Conservation (phyloP, 371 early-diverging fungal genomes). For the Batkoa obscura region DNA sequence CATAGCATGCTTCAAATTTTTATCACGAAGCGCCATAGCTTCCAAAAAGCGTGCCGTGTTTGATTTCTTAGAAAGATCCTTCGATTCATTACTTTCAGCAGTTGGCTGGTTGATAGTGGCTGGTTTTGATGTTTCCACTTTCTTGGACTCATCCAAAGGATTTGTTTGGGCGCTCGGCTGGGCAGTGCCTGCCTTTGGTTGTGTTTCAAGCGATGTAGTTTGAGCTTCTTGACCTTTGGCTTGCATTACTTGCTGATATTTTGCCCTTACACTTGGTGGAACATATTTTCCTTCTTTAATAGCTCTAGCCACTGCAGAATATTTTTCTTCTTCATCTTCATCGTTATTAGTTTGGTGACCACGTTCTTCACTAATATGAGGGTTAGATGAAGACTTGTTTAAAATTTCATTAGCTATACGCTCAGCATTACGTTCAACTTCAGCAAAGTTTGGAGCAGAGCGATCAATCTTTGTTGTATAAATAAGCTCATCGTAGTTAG, state of each 20-base stretch:
- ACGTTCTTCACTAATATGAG: slow-evolving; percentile 88
- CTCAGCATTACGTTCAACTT: slow-evolving; percentile 70
- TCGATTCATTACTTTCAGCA: not conserved
- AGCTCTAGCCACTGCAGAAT: slow-evolving; percentile 41
- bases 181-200: no score
- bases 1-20: no score
- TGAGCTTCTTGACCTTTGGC: slow-evolving; percentile 6
- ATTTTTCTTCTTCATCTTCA: slow-evolving; percentile 78
- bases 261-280: not conserved
- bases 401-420: slow-evolving; percentile 87
- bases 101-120: slow-evolving; percentile 7
- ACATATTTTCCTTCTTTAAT: slow-evolving; percentile 2
- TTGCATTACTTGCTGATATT: not conserved
- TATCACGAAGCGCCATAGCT: no score
- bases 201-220: no score
- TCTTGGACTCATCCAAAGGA: no score
- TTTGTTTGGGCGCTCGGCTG: no score
- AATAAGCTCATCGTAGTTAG: slow-evolving; percentile 87
- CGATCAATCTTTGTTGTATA: slow-evolving; percentile 92
- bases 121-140: slow-evolving; percentile 6
- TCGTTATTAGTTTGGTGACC: slow-evolving; percentile 41
- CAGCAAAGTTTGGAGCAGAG: slow-evolving; percentile 63
- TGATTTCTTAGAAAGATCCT: no score
- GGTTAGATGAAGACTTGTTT: slow-evolving; percentile 46
- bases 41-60: no score